A percentile compares a stretch with the other conserved stretches of the same genome.
Conservation (phyloP, 805 yeast species). For the Ogataea polymorpha region DNA sequence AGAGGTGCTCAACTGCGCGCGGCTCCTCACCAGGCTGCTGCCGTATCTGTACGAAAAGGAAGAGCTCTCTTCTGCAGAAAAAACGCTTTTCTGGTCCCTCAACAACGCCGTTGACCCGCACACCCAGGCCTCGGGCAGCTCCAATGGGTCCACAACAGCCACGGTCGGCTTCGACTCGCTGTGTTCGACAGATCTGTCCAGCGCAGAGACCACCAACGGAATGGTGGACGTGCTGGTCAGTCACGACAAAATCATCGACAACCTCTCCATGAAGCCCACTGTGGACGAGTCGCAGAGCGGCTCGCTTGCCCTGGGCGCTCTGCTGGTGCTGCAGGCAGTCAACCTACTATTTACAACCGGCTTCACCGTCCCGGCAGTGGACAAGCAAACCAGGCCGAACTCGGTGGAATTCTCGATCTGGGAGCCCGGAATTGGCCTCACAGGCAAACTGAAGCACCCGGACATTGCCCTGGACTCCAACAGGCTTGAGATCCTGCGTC, state of each 20-base stretch:
- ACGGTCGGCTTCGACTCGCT: constrained; percentile 23
- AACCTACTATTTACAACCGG: constrained; percentile 53
- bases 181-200: constrained; percentile 21
- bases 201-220: constrained; percentile 19
- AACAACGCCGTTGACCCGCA: constrained; percentile 15
- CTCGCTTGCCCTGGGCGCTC: constrained; percentile 35
- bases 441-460: constrained; percentile 28
- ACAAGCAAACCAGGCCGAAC: constrained; percentile 15
- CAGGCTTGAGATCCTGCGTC: constrained; percentile 62
- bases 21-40: constrained; percentile 60
- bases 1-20: constrained; percentile 56
- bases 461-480: constrained; percentile 52
- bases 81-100: constrained; percentile 44
- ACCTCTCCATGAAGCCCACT: constrained; percentile 15
- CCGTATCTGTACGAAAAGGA: constrained; percentile 66
- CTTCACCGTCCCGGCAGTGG: constrained; percentile 44
- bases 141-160: constrained; percentile 20
- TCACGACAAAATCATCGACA: constrained; percentile 13
- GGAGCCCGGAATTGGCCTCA: constrained; percentile 76
- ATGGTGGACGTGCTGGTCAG: constrained; percentile 14
- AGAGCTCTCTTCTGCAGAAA: constrained; percentile 34
- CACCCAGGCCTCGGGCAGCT: constrained; percentile 11
- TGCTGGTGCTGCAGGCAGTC: constrained; percentile 37
- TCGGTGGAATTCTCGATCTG: constrained; percentile 49
- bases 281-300: constrained; percentile 11